Base-by-base conservation (phyloP, 176 grass and related monocot species). In the Triticum urartu region DNA sequence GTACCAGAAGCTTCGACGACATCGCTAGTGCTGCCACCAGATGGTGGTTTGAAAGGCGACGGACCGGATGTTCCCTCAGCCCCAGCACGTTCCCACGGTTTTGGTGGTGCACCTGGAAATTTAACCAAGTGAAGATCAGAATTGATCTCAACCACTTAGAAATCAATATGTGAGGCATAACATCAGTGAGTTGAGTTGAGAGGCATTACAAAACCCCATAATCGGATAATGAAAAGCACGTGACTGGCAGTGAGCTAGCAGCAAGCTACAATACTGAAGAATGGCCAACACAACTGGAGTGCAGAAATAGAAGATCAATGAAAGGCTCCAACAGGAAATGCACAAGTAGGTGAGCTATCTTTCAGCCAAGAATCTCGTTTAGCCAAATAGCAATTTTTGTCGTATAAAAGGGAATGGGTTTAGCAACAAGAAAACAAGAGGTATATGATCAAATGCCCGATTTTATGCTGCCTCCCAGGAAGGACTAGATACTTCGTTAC, bases 1-100 rank as follows among this genome's bases (percentile, higher is more conserved):
- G 64, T 93, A 24, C 97, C 97, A 68, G 97, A 99, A 83, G 97
- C 79, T 89, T 99, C 97, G 0, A 99, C 90, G 9, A 99, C 89
- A 64, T 96, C 89, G 3, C 89, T 94, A 47, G 97, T 99, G 78
- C 43, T 99, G 64, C 97, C 97, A 24, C 90, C 82, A 47, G 97
- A 93, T 42, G 97, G 90, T 4, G 94, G 90, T 68, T 88, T 99
- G 72, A 99, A 99, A 9, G 90, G 93, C 4, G 84, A 64, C 11
- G 92, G 84, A 30, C 92, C 92, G 6, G 96, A 94, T 13, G 88
- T 59, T 30, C 85, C 87, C 70, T 83, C 86, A 24, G 74, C 84
- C 35, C 91, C 90, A 15, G 89, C 38, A 30, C 90, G 91, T 74
- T 98, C 96, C 96, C 96, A 98, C 11, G 94, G 94, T 75, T 95